These are phyloP conservation scores for Lachancea thermotolerans DNA, from an alignment of 805 yeast species.

Conservation along the genomic window DNA sequence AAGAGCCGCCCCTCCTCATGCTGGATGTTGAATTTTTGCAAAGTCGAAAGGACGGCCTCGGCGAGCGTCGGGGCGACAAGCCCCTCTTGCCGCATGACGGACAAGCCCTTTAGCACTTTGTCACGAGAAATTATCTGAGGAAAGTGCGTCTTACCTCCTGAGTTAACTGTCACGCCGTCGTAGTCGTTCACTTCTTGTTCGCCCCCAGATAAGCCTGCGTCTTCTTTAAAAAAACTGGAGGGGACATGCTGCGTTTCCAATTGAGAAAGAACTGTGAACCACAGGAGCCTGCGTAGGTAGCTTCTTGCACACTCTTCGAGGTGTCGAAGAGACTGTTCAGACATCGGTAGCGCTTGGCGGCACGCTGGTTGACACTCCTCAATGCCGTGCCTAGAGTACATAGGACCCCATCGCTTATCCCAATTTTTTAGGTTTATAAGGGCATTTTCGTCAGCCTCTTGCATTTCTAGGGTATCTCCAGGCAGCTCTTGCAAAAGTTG, in stretches of 20 bases:
- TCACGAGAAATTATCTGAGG: slow-evolving; percentile 21
- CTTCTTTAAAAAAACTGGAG: not conserved
- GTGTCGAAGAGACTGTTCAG: slow-evolving; percentile 12
- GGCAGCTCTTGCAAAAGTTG: not conserved
- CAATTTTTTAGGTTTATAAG: slow-evolving; percentile 20
- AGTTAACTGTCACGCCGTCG: too few relatives aligned
- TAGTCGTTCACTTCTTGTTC: too few relatives aligned
- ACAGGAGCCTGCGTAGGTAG: slow-evolving; percentile 17
- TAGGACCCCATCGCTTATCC: slow-evolving; percentile 24
- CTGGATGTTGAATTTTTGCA: slow-evolving; percentile 20
- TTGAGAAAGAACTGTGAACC: slow-evolving; percentile 16
- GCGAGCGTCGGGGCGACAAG: slow-evolving; percentile 15
- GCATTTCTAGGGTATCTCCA: not conserved
- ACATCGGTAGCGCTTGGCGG: slow-evolving; percentile 11
- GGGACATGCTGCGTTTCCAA: slow-evolving; percentile 13
- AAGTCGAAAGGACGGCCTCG: slow-evolving; percentile 15
- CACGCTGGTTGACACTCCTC: slow-evolving; percentile 14
- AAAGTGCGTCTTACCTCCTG: not conserved
- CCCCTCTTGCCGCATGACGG: slow-evolving; percentile 12
- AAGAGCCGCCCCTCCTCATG: slow-evolving; percentile 22
- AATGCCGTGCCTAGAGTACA: slow-evolving; percentile 21
- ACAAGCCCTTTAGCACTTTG: slow-evolving; percentile 9
- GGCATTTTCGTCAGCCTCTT: not conserved
- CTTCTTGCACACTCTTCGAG: slow-evolving; percentile 12
- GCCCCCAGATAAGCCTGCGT: not conserved